Evolutionary conservation across 1,284 basidiomycete species (phyloP), one percentile per base, ranked within the genome.

Genomic region (Golubevia sp.): DNA sequence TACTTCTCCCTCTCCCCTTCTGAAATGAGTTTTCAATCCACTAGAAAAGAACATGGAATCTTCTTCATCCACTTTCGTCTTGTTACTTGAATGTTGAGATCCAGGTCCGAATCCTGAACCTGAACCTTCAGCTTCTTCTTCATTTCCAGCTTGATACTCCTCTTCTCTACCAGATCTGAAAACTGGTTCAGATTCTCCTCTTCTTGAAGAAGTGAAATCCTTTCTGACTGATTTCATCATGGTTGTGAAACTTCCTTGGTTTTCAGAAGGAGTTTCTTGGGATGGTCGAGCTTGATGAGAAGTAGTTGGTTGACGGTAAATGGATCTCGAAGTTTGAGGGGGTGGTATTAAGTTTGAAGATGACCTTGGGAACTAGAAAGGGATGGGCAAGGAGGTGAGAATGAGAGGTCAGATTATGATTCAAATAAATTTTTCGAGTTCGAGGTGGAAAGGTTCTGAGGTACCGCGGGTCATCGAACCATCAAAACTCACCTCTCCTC

Each of bases 21-120:
- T n/a, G 11, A 5, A 11, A 5, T 34, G 30, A 34, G 30, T 34
- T 34, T 34, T 34, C 5, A 34, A 34, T 34, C 5, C 5, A 34
- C 11, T 34, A 3, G 4, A 5, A 11, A 5, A 3, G 11, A 34
- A 34, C 18, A 13, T 8, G 18, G 38, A 44, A 13, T 8, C 13
- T 44, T 8, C 13, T 44, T 8, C 11, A 1, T 69, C 64, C 23
- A 71, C 70, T 30, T 65, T 59, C 13, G 70, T 72, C 6, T 68
- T 67, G 6, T 64, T 68, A 44, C 67, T 69, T 15, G 67, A 69
- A 2, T 65, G 67, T 48, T 72, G 70, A 50, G 67, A 69, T n/a
- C 70, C 70, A 0, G 70, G 67, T 4, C 66, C 70, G 49, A 68
- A 72, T 15, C 70, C 70, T 26, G 67, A 69, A 11, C 63, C 68